These are phyloP conservation scores for Pisolithus orientalis DNA, from an alignment of 768 basidiomycete genomes.

Conservation along the genomic window DNA sequence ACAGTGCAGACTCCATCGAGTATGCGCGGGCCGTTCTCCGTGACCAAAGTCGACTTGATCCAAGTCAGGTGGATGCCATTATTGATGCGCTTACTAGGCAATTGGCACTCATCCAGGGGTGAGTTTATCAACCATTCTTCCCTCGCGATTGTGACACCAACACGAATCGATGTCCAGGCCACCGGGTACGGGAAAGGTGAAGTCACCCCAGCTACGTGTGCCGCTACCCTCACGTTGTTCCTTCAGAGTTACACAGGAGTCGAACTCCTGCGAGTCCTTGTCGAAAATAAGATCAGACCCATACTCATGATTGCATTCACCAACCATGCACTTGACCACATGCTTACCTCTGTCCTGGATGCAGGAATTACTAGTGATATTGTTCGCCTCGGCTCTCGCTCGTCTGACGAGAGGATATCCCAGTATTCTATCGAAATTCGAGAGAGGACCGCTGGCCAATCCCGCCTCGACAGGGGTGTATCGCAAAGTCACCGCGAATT, in stretches of 20 bases:
- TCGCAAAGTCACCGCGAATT: slow-evolving; percentile 31
- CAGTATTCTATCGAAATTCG: slow-evolving; percentile 55
- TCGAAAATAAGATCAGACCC: slow-evolving; percentile 44
- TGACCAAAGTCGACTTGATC: slow-evolving; percentile 50
- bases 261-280: slow-evolving; percentile 62
- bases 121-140: slow-evolving; percentile 6
- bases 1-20: slow-evolving; percentile 38
- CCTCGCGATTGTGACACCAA: neutral
- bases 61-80: slow-evolving; percentile 66
- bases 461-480: slow-evolving; percentile 34
- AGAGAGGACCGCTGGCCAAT: slow-evolving; percentile 39
- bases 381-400: slow-evolving; percentile 64
- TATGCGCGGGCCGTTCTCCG: slow-evolving; percentile 42
- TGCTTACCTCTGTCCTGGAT: slow-evolving; percentile 60
- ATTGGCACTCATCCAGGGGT: slow-evolving; percentile 71
- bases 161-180: slow-evolving; percentile 36
- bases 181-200: slow-evolving; percentile 74
- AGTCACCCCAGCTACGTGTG: neutral
- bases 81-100: slow-evolving; percentile 55
- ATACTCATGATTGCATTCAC: slow-evolving; percentile 63
- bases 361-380: slow-evolving; percentile 55
- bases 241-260: slow-evolving; percentile 59
- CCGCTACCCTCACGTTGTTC: neutral
- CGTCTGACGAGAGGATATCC: slow-evolving; percentile 53
- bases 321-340: slow-evolving; percentile 75